Conservation (phyloP, 495 filamentous ascomycete species). For the Penicillium bovifimosum region DNA sequence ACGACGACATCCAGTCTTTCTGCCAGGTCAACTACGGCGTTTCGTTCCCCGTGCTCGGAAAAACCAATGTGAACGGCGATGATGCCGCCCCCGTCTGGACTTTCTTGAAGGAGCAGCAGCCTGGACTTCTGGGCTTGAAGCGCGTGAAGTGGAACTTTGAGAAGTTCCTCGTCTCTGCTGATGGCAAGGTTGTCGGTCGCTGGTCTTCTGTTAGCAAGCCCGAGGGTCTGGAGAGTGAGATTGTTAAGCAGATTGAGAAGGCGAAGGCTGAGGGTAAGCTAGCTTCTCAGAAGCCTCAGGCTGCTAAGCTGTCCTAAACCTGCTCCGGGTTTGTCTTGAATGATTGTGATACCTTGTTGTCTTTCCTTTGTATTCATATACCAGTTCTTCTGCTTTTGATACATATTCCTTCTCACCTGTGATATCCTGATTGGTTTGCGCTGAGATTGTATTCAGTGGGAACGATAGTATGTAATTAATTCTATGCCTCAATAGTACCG, state of each 20-base stretch:
- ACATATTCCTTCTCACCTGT: neutral
- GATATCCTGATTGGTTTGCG: neutral
- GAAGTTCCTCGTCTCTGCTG: slow-evolving; percentile 86
- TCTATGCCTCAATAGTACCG: neutral
- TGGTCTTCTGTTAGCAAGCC: slow-evolving; percentile 88
- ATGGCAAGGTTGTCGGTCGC: slow-evolving; percentile 73
- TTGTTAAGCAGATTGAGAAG: slow-evolving; percentile 69
- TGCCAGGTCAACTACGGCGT: slow-evolving; percentile 95
- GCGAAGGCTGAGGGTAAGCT: slow-evolving; percentile 29
- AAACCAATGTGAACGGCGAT: slow-evolving; percentile 88
- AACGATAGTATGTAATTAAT: neutral
- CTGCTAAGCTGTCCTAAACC: slow-evolving; percentile 17
- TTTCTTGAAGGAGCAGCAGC: slow-evolving; percentile 82
- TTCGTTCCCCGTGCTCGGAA: slow-evolving; percentile 83
- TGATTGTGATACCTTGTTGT: slow-evolving; percentile 10
- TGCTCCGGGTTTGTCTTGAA: neutral
- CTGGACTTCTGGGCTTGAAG: slow-evolving; percentile 81
- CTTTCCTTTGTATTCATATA: slow-evolving; percentile 7
- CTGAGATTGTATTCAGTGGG: neutral
- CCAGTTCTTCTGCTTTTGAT: neutral
- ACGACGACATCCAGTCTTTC: slow-evolving; percentile 89
- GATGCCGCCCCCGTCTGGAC: slow-evolving; percentile 74
- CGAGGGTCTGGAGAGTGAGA: slow-evolving; percentile 63
- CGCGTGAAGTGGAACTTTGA: slow-evolving; percentile 96
- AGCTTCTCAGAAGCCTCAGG: slow-evolving; percentile 24